These are phyloP conservation scores for Bombardia bombarda DNA, from an alignment of 495 filamentous ascomycete species.

Conservation along the genomic window DNA sequence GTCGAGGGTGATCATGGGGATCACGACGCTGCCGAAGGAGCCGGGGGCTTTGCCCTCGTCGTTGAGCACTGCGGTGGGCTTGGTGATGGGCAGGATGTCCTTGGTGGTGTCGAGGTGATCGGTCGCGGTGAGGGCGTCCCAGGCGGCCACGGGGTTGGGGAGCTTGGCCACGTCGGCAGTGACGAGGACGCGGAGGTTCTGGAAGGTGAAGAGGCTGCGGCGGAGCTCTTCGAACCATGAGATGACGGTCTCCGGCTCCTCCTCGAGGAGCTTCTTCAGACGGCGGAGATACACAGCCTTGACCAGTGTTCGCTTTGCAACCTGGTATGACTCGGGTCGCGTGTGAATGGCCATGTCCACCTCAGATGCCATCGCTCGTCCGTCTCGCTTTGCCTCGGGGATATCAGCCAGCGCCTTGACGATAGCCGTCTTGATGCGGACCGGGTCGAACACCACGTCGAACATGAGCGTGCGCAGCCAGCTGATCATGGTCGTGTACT, in stretches of 20 bases:
- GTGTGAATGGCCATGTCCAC: conserved; percentile 77
- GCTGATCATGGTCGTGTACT: conserved; percentile 72
- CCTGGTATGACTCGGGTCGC: conserved; percentile 59
- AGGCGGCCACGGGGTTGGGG: conserved; percentile 69
- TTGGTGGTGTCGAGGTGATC: conserved; percentile 36
- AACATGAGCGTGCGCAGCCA: conserved; percentile 86
- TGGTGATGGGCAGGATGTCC: conserved; percentile 36
- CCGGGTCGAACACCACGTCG: conserved; percentile 76
- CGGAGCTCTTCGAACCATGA: conserved; percentile 68
- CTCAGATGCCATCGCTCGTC: conserved; percentile 66
- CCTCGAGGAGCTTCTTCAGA: conserved; percentile 66
- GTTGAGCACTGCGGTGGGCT: conserved; percentile 53
- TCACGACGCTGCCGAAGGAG: conserved; percentile 59
- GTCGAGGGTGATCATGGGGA: conserved; percentile 89
- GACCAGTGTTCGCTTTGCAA: conserved; percentile 74
- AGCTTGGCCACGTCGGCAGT: conserved; percentile 76
- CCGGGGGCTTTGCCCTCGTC: conserved; percentile 66
- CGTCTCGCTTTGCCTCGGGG: conserved; percentile 84
- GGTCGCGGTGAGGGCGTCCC: conserved; percentile 52
- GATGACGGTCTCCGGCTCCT: conserved; percentile 63
- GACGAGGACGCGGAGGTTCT: conserved; percentile 78
- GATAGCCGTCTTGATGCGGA: conserved; percentile 73
- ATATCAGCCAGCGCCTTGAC: conserved; percentile 84
- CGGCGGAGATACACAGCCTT: conserved; percentile 84
- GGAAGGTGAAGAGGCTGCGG: conserved; percentile 61